Conservation (phyloP, 192 early-diverging fungal genomes). For the Mortierella antarctica region DNA sequence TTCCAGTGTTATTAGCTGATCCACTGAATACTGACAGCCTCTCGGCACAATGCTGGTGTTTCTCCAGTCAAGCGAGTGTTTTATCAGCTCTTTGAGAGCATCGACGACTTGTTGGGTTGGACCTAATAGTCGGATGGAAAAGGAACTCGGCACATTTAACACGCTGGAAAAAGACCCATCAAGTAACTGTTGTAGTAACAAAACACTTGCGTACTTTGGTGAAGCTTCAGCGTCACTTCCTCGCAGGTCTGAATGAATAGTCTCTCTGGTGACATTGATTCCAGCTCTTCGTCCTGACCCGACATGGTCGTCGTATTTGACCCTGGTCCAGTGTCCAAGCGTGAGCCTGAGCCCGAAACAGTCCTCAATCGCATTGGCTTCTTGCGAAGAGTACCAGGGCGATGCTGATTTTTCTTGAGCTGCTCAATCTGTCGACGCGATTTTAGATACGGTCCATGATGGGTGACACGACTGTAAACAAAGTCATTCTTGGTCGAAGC, state of each 20-base stretch:
- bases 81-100: slow-evolving; percentile 2
- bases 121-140: not conserved
- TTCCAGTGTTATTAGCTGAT: slow-evolving; percentile 19
- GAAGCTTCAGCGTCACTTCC: slow-evolving; percentile 24
- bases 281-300: not conserved
- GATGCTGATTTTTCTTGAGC: slow-evolving; percentile 17
- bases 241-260: slow-evolving; percentile 20
- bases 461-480: slow-evolving; percentile 7
- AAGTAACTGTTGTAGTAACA: too few relatives aligned
- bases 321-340: not conserved
- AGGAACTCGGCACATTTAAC: not conserved
- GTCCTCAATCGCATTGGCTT: slow-evolving; percentile 11
- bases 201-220: slow-evolving; percentile 18
- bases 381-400: slow-evolving; percentile 14
- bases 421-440: slow-evolving; percentile 19
- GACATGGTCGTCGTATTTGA: not conserved
- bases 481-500: slow-evolving; percentile 14
- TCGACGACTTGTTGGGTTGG: slow-evolving; percentile 30
- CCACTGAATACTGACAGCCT: not conserved
- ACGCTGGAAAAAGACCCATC: not conserved
- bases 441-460: slow-evolving; percentile 36
- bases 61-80: slow-evolving; percentile 18
- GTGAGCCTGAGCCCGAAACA: slow-evolving; percentile 7
- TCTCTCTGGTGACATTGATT: not conserved
- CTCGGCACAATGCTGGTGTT: not conserved